These are phyloP conservation scores for Dipteronia dyeriana DNA, from an alignment of 345 rosid species.

Conservation along the genomic window DNA sequence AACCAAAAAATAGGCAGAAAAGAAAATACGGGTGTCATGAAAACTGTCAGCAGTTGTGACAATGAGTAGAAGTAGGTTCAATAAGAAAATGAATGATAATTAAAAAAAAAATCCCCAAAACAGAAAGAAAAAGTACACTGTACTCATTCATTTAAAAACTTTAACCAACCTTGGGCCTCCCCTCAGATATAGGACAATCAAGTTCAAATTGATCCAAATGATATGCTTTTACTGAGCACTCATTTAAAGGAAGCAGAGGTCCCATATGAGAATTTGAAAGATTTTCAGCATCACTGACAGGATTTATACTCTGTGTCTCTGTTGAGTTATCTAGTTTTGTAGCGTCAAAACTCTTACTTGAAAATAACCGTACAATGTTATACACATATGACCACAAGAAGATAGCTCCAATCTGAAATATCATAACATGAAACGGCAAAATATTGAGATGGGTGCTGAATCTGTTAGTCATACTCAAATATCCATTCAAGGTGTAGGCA, in stretches of 20 bases:
- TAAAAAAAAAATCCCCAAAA: background rate
- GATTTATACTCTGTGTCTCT: background rate
- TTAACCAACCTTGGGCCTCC: slow-evolving; percentile 9
- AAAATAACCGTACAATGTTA: slow-evolving; percentile 39
- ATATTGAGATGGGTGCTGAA: background rate
- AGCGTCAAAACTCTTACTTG: slow-evolving; percentile 18
- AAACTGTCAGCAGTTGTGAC: background rate
- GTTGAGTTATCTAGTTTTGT: slow-evolving; percentile 9
- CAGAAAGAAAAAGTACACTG: background rate
- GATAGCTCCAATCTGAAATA: slow-evolving; percentile 44
- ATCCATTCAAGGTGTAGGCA: background rate
- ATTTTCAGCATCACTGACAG: background rate
- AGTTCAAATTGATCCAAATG: slow-evolving; percentile 10
- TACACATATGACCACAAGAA: slow-evolving; percentile 53
- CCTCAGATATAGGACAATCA: background rate
- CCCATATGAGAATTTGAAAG: slow-evolving; percentile 8
- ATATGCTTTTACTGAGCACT: background rate
- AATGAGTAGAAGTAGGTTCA: background rate
- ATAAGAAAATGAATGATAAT: background rate
- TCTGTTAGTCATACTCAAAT: background rate
- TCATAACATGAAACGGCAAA: background rate
- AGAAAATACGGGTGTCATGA: no score
- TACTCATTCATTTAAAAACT: background rate
- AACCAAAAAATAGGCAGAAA: background rate
- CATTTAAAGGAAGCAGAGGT: slow-evolving; percentile 14